Percentiles rank a stretch among this genome's conserved stretches.
Conservation (phyloP, 2,329 filamentous ascomycete species). For the Fusarium haematococcum region DNA sequence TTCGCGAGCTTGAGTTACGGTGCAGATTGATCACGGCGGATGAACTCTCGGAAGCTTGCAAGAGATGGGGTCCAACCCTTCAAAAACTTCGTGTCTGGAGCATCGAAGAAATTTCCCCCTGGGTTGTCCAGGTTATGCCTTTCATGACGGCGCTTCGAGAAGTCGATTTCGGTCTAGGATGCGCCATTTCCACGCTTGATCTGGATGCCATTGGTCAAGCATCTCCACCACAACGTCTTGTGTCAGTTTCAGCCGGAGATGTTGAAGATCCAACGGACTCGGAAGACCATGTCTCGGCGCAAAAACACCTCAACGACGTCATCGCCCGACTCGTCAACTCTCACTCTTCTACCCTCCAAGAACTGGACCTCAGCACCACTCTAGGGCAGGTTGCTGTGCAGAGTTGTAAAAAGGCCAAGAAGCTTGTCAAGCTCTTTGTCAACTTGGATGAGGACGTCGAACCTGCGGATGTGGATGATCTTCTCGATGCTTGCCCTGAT, state of each 20-base stretch:
- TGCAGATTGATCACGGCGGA: background rate
- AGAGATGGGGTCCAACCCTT: conserved; percentile 20
- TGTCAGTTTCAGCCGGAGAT: background rate
- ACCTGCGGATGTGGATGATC: background rate
- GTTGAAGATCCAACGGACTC: background rate
- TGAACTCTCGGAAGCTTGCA: conserved; percentile 3
- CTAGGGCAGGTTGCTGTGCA: background rate
- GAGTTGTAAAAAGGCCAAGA: background rate
- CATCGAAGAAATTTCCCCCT: background rate
- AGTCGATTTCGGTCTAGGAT: background rate
- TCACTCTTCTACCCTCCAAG: conserved; percentile 2
- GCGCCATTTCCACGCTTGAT: background rate
- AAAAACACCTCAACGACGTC: background rate
- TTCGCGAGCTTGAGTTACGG: conserved; percentile 1
- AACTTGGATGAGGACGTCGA: background rate
- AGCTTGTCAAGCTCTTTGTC: background rate
- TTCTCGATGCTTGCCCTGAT: conserved; percentile 8
- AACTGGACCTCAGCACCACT: background rate
- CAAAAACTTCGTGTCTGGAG: background rate
- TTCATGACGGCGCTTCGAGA: background rate
- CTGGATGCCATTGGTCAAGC: background rate
- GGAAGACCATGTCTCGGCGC: background rate
- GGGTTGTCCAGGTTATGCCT: background rate
- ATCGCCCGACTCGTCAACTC: background rate
- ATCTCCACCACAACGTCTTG: background rate